These are phyloP conservation scores for Exophiala sideris DNA, from an alignment of 2,329 filamentous ascomycete genomes.

Conservation along the genomic window DNA sequence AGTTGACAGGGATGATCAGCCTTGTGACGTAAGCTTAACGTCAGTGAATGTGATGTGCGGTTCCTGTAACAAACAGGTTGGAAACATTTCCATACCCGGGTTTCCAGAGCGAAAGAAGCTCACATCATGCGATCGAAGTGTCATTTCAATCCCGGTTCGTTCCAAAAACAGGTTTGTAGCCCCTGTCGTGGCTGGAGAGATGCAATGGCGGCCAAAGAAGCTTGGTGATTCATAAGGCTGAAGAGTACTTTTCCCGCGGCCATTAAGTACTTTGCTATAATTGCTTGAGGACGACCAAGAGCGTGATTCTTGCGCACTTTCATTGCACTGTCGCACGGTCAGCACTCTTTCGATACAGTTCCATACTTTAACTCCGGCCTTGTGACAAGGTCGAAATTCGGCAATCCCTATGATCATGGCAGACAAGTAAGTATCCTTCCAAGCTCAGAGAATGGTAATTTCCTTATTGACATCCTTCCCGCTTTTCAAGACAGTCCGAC, in stretches of 20 bases:
- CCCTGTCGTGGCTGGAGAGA: no score
- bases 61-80: no score
- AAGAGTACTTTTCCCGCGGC: background rate
- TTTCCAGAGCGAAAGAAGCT: no score
- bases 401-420: background rate
- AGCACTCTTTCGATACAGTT: background rate
- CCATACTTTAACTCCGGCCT: background rate
- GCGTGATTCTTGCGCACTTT: background rate
- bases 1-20: background rate
- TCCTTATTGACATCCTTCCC: background rate
- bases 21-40: background rate
- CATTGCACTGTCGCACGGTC: background rate
- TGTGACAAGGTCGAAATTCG: background rate
- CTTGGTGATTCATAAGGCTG: background rate
- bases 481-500: background rate
- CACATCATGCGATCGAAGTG: no score
- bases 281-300: no score
- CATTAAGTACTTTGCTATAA: no score
- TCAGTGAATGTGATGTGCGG: background rate
- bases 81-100: no score
- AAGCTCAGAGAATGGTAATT: background rate
- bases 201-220: no score
- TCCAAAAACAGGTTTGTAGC: background rate
- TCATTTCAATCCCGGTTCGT: background rate
- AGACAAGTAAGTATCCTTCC: background rate